A percentile compares a stretch with the other conserved stretches of the same genome.
Evolutionary conservation across 2,329 filamentous ascomycete species (phyloP).

Genomic region (Pochonia chlamydosporia): DNA sequence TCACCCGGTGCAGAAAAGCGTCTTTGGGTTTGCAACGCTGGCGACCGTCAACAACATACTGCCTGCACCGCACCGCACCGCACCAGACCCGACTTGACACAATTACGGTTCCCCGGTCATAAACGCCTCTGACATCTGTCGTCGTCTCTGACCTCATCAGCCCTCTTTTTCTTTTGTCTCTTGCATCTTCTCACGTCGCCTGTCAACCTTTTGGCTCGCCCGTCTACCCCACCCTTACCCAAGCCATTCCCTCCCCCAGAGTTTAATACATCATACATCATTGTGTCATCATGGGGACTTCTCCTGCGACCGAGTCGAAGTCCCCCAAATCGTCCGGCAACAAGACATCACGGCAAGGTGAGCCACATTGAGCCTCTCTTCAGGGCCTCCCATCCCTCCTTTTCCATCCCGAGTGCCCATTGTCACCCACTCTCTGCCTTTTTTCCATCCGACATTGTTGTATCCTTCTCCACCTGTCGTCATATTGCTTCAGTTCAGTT

Average conservation of each 20-base stretch:
- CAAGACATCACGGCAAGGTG: slow-evolving; percentile 38
- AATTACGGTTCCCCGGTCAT: neutral
- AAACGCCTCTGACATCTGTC: slow-evolving; percentile 14
- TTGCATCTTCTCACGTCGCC: slow-evolving; percentile 10
- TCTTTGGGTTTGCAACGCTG: neutral
- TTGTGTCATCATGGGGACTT: slow-evolving; percentile 45
- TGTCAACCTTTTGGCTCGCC: slow-evolving; percentile 19
- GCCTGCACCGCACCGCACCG: too few relatives aligned
- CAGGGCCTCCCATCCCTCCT: slow-evolving; percentile 2
- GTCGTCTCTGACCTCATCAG: slow-evolving; percentile 35
- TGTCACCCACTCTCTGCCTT: neutral
- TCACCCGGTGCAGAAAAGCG: slow-evolving; percentile 5
- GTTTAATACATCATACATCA: slow-evolving; percentile 41
- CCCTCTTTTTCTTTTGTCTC: slow-evolving; percentile 23
- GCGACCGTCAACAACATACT: neutral
- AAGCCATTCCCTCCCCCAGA: slow-evolving; percentile 15
- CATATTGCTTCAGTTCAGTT: slow-evolving; percentile 3
- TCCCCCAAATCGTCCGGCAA: slow-evolving; percentile 42
- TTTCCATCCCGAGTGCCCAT: slow-evolving; percentile 1
- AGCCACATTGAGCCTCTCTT: slow-evolving; percentile 21
- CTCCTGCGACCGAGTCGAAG: slow-evolving; percentile 38
- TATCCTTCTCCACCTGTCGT: slow-evolving; percentile 4
- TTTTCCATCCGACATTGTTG: neutral
- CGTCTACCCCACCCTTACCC: slow-evolving; percentile 22
- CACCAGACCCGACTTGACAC: too few relatives aligned